A percentile compares a stretch with the other conserved stretches of the same genome.
These are phyloP conservation scores for Multifurca ochricompacta DNA, from an alignment of 768 basidiomycete genomes.

Conservation along the genomic window DNA sequence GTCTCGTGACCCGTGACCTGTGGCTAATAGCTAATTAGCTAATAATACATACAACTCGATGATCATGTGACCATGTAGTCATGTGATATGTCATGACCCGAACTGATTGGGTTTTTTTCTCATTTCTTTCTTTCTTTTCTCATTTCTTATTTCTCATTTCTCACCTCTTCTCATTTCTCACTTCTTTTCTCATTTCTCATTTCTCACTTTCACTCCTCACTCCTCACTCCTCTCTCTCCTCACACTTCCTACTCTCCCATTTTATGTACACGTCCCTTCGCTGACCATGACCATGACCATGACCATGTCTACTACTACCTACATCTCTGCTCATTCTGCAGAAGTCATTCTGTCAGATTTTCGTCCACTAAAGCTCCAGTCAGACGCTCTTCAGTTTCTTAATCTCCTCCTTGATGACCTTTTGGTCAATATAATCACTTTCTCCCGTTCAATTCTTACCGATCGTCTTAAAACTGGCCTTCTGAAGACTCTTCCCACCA, in stretches of 20 bases:
- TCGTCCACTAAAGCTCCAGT: slow-evolving; percentile 79
- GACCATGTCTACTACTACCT: slow-evolving; percentile 50
- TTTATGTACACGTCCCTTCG: no score
- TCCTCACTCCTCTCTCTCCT: no score
- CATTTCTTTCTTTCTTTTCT: no score
- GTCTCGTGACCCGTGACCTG: no score
- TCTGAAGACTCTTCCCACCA: slow-evolving; percentile 64
- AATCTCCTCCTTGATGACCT: slow-evolving; percentile 83
- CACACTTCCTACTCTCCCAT: no score
- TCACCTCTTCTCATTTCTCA: neutral
- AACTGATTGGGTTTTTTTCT: no score
- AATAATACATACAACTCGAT: no score
- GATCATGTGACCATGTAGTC: no score
- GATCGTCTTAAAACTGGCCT: slow-evolving; percentile 67
- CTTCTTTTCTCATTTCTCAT: slow-evolving; percentile 1
- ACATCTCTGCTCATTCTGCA: slow-evolving; percentile 77
- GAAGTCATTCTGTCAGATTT: slow-evolving; percentile 91
- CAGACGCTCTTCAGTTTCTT: slow-evolving; percentile 68
- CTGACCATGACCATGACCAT: no score
- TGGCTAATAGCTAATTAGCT: no score
- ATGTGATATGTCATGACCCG: no score
- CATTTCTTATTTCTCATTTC: neutral
- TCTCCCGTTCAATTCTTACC: slow-evolving; percentile 61
- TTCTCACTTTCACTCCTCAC: neutral
- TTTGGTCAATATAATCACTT: slow-evolving; percentile 60